phyloP scores from a whole-genome alignment of 768 basidiomycete genomes.

The Amanita rubescens region DNA sequence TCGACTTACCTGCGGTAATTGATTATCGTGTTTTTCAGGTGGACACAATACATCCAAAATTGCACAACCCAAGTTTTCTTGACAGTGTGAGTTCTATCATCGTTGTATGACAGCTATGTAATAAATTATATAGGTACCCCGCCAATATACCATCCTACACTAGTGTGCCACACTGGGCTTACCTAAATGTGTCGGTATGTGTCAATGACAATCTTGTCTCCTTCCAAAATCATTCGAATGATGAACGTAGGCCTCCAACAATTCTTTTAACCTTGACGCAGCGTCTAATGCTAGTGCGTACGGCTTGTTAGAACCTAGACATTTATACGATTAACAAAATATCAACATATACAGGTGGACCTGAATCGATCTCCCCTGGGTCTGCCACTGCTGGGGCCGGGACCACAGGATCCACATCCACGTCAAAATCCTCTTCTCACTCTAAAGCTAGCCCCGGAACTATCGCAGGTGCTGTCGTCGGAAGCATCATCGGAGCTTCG shows the following conservation, averaged over 20 bases:
- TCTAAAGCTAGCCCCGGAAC: conserved; percentile 45
- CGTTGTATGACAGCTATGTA: not conserved
- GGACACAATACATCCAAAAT: conserved; percentile 29
- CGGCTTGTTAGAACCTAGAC: too few relatives aligned
- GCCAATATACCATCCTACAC: conserved; percentile 36
- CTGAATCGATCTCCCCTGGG: too few relatives aligned
- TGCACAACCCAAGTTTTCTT: conserved; percentile 25
- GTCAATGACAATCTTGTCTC: not conserved
- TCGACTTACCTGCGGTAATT: too few relatives aligned
- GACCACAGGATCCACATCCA: not conserved
- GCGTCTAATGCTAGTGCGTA: not conserved
- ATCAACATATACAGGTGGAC: not conserved
- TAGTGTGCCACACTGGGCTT: conserved; percentile 51
- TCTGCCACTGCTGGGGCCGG: too few relatives aligned
- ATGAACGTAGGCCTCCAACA: not conserved
- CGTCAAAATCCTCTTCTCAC: conserved; percentile 3
- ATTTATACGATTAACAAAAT: too few relatives aligned
- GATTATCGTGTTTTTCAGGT: conserved; percentile 19
- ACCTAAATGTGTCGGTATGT: conserved; percentile 38
- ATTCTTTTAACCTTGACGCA: not conserved
- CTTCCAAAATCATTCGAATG: too few relatives aligned
- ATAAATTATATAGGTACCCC: conserved; percentile 33
- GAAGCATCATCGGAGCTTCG: conserved; percentile 38
- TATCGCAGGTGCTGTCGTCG: conserved; percentile 58
- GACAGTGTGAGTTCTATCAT: conserved; percentile 18